These are phyloP conservation scores for Xerophyta viscosa DNA, from an alignment of 106 monocot genomes.

Conservation along the genomic window DNA sequence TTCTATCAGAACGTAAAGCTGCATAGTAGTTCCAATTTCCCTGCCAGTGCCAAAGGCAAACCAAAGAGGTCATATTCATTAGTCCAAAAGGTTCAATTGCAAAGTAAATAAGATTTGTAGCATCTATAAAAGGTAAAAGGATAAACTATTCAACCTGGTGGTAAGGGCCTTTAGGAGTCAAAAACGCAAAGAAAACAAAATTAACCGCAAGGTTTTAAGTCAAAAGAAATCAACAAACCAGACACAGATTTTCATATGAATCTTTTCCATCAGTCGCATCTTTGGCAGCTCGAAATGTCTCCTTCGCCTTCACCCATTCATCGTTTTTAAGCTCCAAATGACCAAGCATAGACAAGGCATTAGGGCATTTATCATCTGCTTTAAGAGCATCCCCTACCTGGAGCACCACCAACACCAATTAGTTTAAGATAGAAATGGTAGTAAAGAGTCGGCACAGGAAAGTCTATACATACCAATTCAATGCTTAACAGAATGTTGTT, in stretches of 20 bases:
- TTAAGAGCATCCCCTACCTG: constrained; percentile 87
- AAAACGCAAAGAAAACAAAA: no score
- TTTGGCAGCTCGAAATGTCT: constrained; percentile 74
- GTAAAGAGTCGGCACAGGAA: not conserved
- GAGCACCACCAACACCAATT: not conserved
- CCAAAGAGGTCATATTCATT: no score
- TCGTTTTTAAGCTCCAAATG: constrained; percentile 81
- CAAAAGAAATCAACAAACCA: constrained; percentile 33
- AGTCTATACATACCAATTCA: constrained; percentile 61
- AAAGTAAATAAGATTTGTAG: no score
- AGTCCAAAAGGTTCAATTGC: no score
- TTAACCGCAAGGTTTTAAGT: no score
- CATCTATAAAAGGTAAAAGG: no score
- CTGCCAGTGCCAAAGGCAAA: no score
- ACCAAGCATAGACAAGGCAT: constrained; percentile 93
- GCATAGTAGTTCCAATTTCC: constrained; percentile 95
- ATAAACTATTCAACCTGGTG: no score
- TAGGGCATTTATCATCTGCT: constrained; percentile 73
- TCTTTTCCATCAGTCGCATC: constrained; percentile 95
- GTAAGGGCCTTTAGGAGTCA: no score
- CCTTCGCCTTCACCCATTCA: constrained; percentile 98
- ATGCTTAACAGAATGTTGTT: constrained; percentile 82
- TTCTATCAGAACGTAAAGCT: constrained; percentile 82
- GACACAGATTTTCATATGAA: constrained; percentile 71
- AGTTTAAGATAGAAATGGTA: not conserved